Evolutionary conservation across 805 yeast species (phyloP).

Genomic region (Ogataea siamensis): DNA sequence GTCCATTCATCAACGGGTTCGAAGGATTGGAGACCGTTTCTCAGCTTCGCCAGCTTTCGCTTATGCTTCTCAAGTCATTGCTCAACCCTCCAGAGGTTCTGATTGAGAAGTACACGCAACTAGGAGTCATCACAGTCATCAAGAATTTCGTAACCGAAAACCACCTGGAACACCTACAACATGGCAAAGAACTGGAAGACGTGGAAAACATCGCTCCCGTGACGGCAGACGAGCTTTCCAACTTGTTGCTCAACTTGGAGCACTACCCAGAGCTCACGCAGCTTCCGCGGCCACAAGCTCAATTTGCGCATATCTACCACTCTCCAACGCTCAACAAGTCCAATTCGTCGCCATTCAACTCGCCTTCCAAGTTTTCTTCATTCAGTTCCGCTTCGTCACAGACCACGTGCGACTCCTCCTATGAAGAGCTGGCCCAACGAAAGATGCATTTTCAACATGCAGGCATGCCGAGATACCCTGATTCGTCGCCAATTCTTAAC

Average conservation of each 20-base stretch:
- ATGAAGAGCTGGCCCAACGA: constrained; percentile 22
- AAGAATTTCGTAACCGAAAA: constrained; percentile 32
- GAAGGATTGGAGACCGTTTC: constrained; percentile 40
- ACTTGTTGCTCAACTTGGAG: constrained; percentile 19
- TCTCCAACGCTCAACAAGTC: constrained; percentile 25
- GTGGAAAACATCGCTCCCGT: constrained; percentile 14
- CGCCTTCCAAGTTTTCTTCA: constrained; percentile 35
- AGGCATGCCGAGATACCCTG: constrained; percentile 21
- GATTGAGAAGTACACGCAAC: constrained; percentile 46
- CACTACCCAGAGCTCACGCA: constrained; percentile 14
- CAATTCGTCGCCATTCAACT: constrained; percentile 28
- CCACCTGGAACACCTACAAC: constrained; percentile 19
- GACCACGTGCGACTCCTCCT: constrained; percentile 31
- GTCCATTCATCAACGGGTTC: constrained; percentile 50
- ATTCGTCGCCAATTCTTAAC: constrained; percentile 26
- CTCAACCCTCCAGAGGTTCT: constrained; percentile 50
- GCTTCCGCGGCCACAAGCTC: constrained; percentile 16
- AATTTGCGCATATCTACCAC: constrained; percentile 18
- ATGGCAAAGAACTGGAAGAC: constrained; percentile 22
- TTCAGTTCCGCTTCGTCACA: constrained; percentile 33
- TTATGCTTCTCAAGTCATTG: constrained; percentile 43
- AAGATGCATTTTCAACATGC: constrained; percentile 15
- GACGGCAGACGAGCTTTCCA: constrained; percentile 19
- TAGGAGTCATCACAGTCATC: constrained; percentile 53
- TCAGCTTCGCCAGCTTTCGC: constrained; percentile 40